Conservation (phyloP, 2,329 filamentous ascomycete genomes). For the Aureobasidium vineae region DNA sequence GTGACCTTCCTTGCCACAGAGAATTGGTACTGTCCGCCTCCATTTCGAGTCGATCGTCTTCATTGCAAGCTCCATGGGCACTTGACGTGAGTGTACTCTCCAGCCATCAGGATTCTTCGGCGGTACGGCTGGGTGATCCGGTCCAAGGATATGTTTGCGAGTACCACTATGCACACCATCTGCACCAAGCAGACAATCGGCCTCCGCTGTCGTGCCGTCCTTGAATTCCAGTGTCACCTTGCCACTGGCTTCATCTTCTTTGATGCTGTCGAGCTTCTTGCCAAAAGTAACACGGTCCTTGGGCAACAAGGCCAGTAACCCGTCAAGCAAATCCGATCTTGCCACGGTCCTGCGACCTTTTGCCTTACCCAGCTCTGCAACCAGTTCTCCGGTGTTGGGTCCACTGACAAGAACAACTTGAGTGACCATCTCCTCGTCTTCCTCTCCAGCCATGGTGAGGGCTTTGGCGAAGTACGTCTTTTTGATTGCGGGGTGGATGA, state of each 20-base stretch:
- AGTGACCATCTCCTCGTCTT: constrained; percentile 37
- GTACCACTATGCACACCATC: constrained; percentile 55
- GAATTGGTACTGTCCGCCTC: constrained; percentile 36
- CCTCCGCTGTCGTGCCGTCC: constrained; percentile 47
- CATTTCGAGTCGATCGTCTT: constrained; percentile 37
- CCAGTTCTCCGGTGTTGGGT: constrained; percentile 44
- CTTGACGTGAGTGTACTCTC: constrained; percentile 37
- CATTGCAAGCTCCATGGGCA: constrained; percentile 34
- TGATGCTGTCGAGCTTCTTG: constrained; percentile 45
- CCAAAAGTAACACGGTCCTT: constrained; percentile 44
- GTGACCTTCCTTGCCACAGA: constrained; percentile 37
- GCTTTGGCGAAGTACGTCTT: constrained; percentile 52
- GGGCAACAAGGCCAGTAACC: constrained; percentile 49
- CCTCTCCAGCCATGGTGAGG: constrained; percentile 47
- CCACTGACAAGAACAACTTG: constrained; percentile 39
- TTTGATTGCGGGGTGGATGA: constrained; percentile 40
- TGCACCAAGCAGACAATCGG: constrained; percentile 53
- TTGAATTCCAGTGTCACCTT: constrained; percentile 45
- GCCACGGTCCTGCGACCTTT: constrained; percentile 43
- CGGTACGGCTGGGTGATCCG: constrained; percentile 36
- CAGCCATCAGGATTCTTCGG: constrained; percentile 38
- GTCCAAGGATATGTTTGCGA: constrained; percentile 45
- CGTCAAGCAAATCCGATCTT: constrained; percentile 51
- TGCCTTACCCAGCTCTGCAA: constrained; percentile 41
- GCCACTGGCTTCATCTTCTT: constrained; percentile 35